Percentiles rank a stretch among this genome's conserved stretches.
These are phyloP conservation scores for Chrysopogon serrulatus DNA, from an alignment of 176 grass and related monocot species.

Conservation along the genomic window DNA sequence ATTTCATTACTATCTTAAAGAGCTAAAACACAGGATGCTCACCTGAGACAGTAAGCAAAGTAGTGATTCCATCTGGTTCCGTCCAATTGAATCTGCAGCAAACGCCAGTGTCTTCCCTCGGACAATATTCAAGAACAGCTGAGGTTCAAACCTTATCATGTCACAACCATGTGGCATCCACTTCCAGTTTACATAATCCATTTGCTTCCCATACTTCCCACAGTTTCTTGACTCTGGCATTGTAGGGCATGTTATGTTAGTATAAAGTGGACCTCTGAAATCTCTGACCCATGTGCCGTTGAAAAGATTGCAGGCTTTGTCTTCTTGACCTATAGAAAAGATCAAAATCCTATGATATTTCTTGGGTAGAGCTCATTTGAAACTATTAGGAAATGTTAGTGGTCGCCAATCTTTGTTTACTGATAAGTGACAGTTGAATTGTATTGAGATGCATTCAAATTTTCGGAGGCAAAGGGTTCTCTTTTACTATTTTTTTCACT, in stretches of 20 bases:
- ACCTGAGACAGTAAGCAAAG: slow-evolving; percentile 61
- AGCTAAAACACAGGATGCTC: neutral
- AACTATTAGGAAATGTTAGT: neutral
- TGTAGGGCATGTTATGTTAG: slow-evolving; percentile 40
- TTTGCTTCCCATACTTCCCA: slow-evolving; percentile 54
- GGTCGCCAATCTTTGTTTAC: neutral
- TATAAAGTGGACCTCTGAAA: slow-evolving; percentile 33
- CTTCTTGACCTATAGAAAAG: neutral
- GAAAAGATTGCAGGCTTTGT: slow-evolving; percentile 37
- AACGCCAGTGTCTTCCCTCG: slow-evolving; percentile 59
- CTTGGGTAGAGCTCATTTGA: neutral
- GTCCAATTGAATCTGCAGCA: slow-evolving; percentile 50
- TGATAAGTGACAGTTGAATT: neutral
- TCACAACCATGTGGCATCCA: slow-evolving; percentile 54
- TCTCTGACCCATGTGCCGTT: slow-evolving; percentile 53
- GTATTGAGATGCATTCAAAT: neutral
- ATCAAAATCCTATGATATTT: neutral
- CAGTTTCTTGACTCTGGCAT: slow-evolving; percentile 59
- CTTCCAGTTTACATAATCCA: slow-evolving; percentile 61
- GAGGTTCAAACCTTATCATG: slow-evolving; percentile 41
- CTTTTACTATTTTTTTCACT: neutral
- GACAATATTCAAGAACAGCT: slow-evolving; percentile 40
- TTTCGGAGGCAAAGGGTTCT: neutral
- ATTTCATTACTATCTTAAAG: neutral
- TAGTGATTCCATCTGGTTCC: slow-evolving; percentile 77